Conservation (phyloP, 352 stramenopile species). For the Pilasporangium apinafurcum region DNA sequence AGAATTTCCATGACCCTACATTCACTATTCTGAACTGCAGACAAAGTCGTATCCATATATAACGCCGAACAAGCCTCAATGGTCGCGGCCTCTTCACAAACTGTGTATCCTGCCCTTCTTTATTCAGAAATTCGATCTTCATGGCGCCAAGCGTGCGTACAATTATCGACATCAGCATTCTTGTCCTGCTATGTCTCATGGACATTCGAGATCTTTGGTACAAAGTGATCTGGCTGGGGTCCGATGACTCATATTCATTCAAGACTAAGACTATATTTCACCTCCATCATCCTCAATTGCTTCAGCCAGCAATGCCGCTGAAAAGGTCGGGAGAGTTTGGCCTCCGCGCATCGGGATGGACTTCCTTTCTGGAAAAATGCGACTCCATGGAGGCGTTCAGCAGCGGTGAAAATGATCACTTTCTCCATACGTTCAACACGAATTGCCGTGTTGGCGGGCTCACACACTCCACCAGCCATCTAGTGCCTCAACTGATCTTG, state of each 20-base stretch:
- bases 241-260: constrained; percentile 30
- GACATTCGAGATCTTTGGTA: constrained; percentile 48
- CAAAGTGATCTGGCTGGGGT: constrained; percentile 43
- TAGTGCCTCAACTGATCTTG: constrained; percentile 19
- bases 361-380: constrained; percentile 37
- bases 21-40: too few relatives aligned
- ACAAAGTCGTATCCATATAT: too few relatives aligned
- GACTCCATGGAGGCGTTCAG: constrained; percentile 11
- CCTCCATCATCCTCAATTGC: constrained; percentile 1
- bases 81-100: too few relatives aligned
- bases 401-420: constrained; percentile 10
- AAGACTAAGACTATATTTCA: constrained; percentile 11
- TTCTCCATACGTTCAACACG: constrained; percentile 18
- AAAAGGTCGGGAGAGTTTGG: constrained; percentile 3
- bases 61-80: too few relatives aligned
- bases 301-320: constrained; percentile 1
- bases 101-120: too few relatives aligned
- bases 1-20: too few relatives aligned
- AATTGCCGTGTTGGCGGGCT: constrained; percentile 17
- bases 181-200: too few relatives aligned
- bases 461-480: constrained; percentile 6
- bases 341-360: constrained; percentile 22
- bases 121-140: too few relatives aligned
- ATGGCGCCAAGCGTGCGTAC: too few relatives aligned
- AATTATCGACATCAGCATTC: too few relatives aligned